Conservation (phyloP, 768 basidiomycete species). For the Lepiota brunneoincarnata region DNA sequence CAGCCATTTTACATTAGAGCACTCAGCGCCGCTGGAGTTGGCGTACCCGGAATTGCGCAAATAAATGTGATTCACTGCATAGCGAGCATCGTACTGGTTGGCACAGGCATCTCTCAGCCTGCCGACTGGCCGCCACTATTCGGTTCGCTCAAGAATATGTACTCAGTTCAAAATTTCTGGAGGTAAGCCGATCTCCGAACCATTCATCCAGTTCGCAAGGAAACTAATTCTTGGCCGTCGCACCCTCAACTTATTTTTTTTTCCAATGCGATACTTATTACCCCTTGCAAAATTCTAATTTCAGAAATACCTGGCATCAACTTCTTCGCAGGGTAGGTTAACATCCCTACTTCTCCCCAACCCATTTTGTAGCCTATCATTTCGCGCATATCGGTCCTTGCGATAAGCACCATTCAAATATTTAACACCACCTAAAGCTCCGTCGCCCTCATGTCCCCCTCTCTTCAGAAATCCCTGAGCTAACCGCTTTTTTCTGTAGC, state of each 20-base stretch:
- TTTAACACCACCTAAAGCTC: neutral
- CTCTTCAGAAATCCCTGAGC: neutral
- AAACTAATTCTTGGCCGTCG: neutral
- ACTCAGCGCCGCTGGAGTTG: neutral
- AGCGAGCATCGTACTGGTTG: constrained; percentile 22
- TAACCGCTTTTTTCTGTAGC: neutral
- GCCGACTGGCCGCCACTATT: constrained; percentile 38
- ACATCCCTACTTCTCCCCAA: neutral
- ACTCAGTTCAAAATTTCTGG: constrained; percentile 38
- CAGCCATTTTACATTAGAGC: constrained; percentile 5
- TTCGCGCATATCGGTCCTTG: too few species aligned
- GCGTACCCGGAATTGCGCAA: constrained; percentile 1
- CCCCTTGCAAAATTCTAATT: neutral
- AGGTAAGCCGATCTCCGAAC: constrained; percentile 24
- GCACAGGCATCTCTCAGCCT: constrained; percentile 25
- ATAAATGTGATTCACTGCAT: constrained; percentile 9
- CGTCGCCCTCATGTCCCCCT: neutral
- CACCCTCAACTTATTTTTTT: neutral
- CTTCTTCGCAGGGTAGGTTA: constrained; percentile 29
- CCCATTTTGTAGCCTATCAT: neutral
- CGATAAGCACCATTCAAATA: neutral
- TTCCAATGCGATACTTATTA: neutral
- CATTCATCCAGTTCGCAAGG: neutral
- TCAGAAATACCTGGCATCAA: constrained; percentile 33
- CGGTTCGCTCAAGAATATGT: constrained; percentile 29